Percentiles rank a stretch among this genome's conserved stretches.
These are phyloP conservation scores for Paratinospora sagittata DNA, from an alignment of 164 flowering plant genomes.

Conservation along the genomic window DNA sequence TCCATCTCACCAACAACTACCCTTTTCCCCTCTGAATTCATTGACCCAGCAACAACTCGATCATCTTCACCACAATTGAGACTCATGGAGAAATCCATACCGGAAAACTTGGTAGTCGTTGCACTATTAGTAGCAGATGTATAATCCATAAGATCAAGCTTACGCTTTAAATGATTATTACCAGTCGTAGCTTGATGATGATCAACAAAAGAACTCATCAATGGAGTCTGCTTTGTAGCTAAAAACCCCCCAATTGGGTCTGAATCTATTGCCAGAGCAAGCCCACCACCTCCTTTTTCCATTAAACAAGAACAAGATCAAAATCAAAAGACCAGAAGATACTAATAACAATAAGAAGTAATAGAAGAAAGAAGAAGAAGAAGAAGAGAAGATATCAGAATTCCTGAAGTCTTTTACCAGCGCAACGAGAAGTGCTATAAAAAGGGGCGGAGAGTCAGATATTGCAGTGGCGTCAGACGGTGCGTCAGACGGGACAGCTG, in stretches of 20 bases:
- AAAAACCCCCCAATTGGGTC: slow-evolving; percentile 26
- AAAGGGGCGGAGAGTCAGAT: slow-evolving; percentile 19
- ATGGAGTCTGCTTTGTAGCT: slow-evolving; percentile 21
- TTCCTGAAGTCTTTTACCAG: slow-evolving; percentile 26
- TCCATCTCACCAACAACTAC: no score
- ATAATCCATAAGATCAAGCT: slow-evolving; percentile 25
- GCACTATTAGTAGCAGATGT: no score
- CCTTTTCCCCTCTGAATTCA: no score
- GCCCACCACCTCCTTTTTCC: no score
- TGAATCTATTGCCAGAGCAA: no score
- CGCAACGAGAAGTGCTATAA: no score
- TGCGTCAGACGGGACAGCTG: slow-evolving; percentile 30
- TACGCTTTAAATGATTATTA: slow-evolving; percentile 14
- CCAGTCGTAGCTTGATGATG: no score
- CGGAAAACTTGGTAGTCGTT: no score
- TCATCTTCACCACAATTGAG: no score
- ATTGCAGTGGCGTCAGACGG: slow-evolving; percentile 15
- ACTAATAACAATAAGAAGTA: slow-evolving; percentile 6
- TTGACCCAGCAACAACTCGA: no score
- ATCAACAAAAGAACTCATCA: slow-evolving; percentile 20
- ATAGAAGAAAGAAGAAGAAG: slow-evolving; percentile 1
- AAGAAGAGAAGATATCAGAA: slow-evolving; percentile 4
- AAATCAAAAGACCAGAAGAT: slow-evolving; percentile 30
- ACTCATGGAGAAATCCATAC: no score
- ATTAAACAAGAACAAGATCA: no score